Conservation (phyloP, 2,329 filamentous ascomycete genomes). For the Cercospora berteroae region DNA sequence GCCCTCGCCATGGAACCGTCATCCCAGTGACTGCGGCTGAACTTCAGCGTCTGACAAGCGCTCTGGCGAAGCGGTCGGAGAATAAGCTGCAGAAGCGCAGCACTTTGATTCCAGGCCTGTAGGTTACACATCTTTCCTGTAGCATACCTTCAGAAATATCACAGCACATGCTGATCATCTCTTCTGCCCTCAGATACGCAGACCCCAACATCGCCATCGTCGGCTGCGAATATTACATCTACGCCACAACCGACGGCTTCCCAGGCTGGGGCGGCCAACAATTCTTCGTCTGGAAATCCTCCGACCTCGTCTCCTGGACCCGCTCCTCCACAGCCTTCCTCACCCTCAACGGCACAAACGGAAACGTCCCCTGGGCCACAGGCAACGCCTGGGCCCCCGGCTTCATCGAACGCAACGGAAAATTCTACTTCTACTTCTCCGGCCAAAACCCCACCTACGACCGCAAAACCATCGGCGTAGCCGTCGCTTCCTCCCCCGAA, state of each 20-base stretch:
- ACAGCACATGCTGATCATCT: neutral
- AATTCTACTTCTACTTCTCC: conserved; percentile 37
- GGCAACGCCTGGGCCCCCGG: conserved; percentile 41
- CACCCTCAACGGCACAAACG: conserved; percentile 46
- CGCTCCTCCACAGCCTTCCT: conserved; percentile 46
- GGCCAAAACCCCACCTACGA: conserved; percentile 34
- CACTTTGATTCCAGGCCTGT: conserved; percentile 25
- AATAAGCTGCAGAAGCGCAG: conserved; percentile 13
- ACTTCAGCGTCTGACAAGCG: conserved; percentile 30
- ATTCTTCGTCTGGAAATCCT: conserved; percentile 52
- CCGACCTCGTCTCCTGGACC: conserved; percentile 46
- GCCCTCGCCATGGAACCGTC: conserved; percentile 56
- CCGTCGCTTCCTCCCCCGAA: conserved; percentile 27
- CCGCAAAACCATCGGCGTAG: conserved; percentile 34
- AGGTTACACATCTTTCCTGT: neutral
- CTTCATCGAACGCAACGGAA: conserved; percentile 28
- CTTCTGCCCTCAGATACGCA: conserved; percentile 27
- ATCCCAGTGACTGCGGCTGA: conserved; percentile 52
- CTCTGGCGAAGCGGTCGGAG: conserved; percentile 14
- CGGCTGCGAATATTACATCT: conserved; percentile 49
- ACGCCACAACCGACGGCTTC: conserved; percentile 49
- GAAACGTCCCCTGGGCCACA: conserved; percentile 41
- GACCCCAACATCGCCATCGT: conserved; percentile 51
- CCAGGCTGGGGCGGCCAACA: conserved; percentile 47
- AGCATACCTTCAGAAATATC: neutral